Evolutionary conservation across 768 basidiomycete species (phyloP).

Genomic region (Trametes cubensis): DNA sequence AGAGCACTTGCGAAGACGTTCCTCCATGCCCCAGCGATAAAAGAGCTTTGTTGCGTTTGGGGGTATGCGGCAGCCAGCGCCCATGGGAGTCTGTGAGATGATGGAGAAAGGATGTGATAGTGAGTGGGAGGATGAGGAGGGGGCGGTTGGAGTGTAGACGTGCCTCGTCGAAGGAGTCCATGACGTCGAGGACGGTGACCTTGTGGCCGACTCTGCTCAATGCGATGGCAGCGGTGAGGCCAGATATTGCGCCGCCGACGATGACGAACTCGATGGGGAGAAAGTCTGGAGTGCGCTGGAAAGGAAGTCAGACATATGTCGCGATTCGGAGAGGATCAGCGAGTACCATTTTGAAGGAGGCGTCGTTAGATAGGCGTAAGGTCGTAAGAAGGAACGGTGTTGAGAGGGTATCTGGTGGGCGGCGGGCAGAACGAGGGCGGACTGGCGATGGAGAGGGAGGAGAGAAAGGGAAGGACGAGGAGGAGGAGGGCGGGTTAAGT

Average conservation of each 20-base stretch:
- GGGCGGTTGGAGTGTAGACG: slow-evolving; percentile 4
- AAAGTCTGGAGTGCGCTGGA: slow-evolving; percentile 20
- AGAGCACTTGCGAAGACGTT: slow-evolving; percentile 40
- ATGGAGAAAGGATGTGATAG: neutral
- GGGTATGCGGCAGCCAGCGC: slow-evolving; percentile 47
- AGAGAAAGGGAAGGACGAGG: neutral
- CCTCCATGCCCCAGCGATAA: slow-evolving; percentile 57
- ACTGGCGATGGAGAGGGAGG: no score
- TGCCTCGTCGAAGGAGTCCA: slow-evolving; percentile 32
- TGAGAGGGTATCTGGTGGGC: no score
- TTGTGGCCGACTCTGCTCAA: slow-evolving; percentile 41
- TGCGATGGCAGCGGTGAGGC: slow-evolving; percentile 40
- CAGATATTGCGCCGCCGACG: slow-evolving; percentile 39
- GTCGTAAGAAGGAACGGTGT: neutral
- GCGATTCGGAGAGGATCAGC: neutral
- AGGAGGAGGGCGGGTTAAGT: neutral
- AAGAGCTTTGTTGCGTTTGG: slow-evolving; percentile 62
- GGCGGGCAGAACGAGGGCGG: no score
- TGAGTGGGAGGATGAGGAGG: neutral
- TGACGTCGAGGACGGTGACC: slow-evolving; percentile 38
- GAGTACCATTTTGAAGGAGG: slow-evolving; percentile 1
- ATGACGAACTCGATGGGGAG: slow-evolving; percentile 36
- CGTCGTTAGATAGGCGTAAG: neutral
- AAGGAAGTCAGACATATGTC: neutral
- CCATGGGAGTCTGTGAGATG: slow-evolving; percentile 23